Conservation (phyloP, 768 basidiomycete species). For the Tricholoma flavovirens region DNA sequence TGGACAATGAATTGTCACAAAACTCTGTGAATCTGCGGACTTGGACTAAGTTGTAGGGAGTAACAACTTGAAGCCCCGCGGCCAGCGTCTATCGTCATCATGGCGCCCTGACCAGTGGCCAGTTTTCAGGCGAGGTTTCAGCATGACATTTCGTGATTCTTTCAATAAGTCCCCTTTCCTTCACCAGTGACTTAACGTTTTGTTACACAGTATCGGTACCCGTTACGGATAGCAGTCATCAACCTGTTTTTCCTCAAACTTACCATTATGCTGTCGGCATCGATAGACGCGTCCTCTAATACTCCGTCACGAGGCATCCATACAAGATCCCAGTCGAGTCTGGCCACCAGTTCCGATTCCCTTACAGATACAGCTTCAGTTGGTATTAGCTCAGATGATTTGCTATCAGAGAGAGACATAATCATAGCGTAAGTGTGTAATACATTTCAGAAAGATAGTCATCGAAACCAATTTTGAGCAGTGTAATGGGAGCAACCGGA, state of each 20-base stretch:
- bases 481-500: conserved; percentile 1
- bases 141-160: background rate
- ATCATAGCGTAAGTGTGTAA: background rate
- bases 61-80: too few relatives aligned
- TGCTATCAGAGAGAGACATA: background rate
- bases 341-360: background rate
- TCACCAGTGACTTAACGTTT: background rate
- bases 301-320: background rate
- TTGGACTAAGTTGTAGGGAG: too few relatives aligned
- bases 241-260: background rate
- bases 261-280: background rate
- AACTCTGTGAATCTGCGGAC: too few relatives aligned
- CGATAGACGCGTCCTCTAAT: background rate
- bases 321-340: background rate
- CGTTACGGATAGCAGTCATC: too few relatives aligned
- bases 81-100: background rate
- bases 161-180: background rate
- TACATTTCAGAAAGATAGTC: background rate
- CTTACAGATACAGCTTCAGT: background rate
- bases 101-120: background rate
- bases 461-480: background rate
- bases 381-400: background rate
- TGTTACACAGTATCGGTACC: too few relatives aligned
- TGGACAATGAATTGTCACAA: background rate
- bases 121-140: background rate